Base-by-base conservation (phyloP, 2,329 filamentous ascomycete genomes). In the Sarocladium kiliense region DNA sequence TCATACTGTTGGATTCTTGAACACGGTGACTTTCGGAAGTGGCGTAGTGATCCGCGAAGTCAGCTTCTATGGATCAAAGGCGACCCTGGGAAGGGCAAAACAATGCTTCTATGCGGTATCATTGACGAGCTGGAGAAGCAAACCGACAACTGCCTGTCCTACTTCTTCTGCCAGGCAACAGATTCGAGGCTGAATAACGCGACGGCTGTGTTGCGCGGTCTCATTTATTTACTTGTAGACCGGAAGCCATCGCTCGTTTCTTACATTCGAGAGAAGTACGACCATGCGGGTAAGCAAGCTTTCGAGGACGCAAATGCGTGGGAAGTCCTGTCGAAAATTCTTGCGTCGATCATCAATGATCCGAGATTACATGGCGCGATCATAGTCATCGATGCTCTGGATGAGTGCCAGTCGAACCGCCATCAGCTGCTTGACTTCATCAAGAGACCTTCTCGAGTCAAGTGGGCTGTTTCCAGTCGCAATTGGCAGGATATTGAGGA, bases 371-470 rank as follows among this genome's bases (percentile, higher is more conserved):
- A 34, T 34, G 30, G 30, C 30, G 14, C 30, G 30, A 34, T 34
- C 30, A 9, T 79, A 3, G 57, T 79, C 2, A 64, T 80, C 32
- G 74, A 80, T 61, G 75, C 71, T 2, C 71, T 80, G 0, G 74
- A 81, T 56, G 75, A 80, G 59, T 80, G 76, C 57, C 58, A 44
- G 32, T 57, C 26, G 9, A 66, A 61, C 36, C 57, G 62, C 16
- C 6, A 42, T 2, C 36, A 62, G 37, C 70, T 77, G 30, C 63
- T 76, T 7, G 51, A 68, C 3, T 61, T 76, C 4, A 66, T 78
- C 39, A 53, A 56, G 12, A 49, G 64, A 2, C 64, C 62, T 32
- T 64, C 62, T 3, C 62, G 56, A 3, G 60, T 71, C 32, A 77
- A 72, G 58, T 76, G 72, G 70, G 57, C 77, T 27, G 50, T 75